These are phyloP conservation scores for Raffaelea ambrosiae DNA, from an alignment of 2,329 filamentous ascomycete genomes.

Conservation along the genomic window DNA sequence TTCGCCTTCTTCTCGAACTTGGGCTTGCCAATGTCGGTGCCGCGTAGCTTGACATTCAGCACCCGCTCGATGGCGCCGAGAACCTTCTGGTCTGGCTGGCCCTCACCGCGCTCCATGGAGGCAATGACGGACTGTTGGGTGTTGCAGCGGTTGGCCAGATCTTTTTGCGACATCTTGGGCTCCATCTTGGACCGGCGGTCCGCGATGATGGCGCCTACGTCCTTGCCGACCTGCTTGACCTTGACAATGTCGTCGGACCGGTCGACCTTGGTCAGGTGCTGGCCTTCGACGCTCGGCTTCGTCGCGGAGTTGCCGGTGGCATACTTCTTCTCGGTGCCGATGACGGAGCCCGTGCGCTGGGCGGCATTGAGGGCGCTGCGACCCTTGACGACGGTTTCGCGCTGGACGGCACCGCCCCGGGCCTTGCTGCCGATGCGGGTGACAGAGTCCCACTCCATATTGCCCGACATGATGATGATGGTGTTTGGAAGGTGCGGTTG, in stretches of 20 bases:
- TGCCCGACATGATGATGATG: slow-evolving; percentile 44
- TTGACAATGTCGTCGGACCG: slow-evolving; percentile 96
- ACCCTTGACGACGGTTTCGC: slow-evolving; percentile 85
- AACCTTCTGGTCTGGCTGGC: slow-evolving; percentile 75
- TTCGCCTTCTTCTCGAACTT: slow-evolving; percentile 51
- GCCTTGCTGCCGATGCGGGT: slow-evolving; percentile 92
- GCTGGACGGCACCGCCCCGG: slow-evolving; percentile 55
- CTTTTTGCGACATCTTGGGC: slow-evolving; percentile 95
- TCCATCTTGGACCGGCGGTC: slow-evolving; percentile 70
- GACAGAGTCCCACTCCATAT: slow-evolving; percentile 72
- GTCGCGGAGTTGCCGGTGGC: slow-evolving; percentile 63
- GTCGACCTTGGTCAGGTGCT: slow-evolving; percentile 96
- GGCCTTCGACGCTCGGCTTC: slow-evolving; percentile 63
- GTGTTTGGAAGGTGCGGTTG: not conserved
- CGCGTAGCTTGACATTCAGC: slow-evolving; percentile 81
- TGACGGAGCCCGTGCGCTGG: slow-evolving; percentile 64
- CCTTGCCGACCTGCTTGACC: slow-evolving; percentile 78
- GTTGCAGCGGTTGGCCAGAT: slow-evolving; percentile 80
- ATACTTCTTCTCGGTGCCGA: slow-evolving; percentile 89
- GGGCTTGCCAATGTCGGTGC: slow-evolving; percentile 75
- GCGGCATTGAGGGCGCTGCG: slow-evolving; percentile 82
- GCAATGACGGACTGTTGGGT: slow-evolving; percentile 71
- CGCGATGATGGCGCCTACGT: slow-evolving; percentile 76
- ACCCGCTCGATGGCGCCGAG: slow-evolving; percentile 70
- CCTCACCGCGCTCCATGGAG: slow-evolving; percentile 76